Evolutionary conservation across 1,139 yeast genomes (phyloP).

Genomic region (Candida tetrigidarum): DNA sequence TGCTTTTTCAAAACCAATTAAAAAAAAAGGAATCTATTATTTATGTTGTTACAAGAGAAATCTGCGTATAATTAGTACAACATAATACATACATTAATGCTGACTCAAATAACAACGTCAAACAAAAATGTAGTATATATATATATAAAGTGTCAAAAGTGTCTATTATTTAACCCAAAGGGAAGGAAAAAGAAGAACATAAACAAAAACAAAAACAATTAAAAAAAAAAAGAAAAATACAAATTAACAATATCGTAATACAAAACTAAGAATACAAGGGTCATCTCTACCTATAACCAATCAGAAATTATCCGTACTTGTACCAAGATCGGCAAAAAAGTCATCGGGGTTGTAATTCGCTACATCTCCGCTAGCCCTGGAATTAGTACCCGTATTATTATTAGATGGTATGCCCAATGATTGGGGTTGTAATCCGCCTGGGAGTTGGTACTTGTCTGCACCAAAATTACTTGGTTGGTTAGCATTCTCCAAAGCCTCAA

Average conservation of each 20-base stretch:
- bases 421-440: background rate
- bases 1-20: background rate
- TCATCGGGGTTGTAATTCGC: conserved; percentile 13
- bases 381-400: background rate
- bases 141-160: background rate
- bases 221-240: background rate
- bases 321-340: conserved; percentile 13
- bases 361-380: background rate
- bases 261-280: background rate
- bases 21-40: no score
- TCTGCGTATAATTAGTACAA: no score
- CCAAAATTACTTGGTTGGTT: background rate
- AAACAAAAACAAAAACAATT: background rate
- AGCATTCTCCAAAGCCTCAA: conserved; percentile 14
- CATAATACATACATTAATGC: no score
- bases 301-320: conserved; percentile 12
- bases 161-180: conserved; percentile 6
- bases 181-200: background rate
- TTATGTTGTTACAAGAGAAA: no score
- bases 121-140: no score
- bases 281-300: no score
- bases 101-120: no score
- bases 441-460: background rate
- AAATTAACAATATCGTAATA: conserved; percentile 4
- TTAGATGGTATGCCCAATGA: background rate